These are phyloP conservation scores for Phytophthora capsici DNA, from an alignment of 352 stramenopile genomes.

Conservation along the genomic window DNA sequence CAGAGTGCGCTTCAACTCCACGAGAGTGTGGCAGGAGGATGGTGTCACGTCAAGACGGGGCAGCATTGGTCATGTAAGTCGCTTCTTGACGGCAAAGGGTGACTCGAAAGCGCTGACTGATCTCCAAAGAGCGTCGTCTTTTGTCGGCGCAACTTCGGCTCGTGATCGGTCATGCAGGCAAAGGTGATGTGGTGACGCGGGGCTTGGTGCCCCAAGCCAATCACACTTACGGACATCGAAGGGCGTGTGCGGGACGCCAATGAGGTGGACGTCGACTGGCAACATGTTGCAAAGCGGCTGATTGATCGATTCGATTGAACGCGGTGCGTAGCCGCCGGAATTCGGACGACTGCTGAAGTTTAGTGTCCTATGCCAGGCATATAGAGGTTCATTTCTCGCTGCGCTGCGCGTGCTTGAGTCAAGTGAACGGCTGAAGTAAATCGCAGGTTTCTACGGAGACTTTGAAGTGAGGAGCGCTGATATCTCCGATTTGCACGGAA, in stretches of 20 bases:
- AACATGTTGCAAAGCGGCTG: background rate
- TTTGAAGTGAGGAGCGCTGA: constrained; percentile 14
- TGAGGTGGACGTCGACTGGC: constrained; percentile 18
- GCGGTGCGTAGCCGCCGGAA: constrained; percentile 6
- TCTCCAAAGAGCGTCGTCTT: constrained; percentile 14
- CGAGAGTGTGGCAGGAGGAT: constrained; percentile 21
- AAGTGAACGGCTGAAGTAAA: constrained; percentile 6
- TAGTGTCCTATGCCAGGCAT: background rate
- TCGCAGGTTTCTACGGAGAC: background rate
- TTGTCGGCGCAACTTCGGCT: constrained; percentile 22
- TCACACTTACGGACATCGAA: constrained; percentile 17
- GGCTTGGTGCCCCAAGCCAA: constrained; percentile 25
- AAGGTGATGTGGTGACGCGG: constrained; percentile 27
- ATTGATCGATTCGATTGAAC: constrained; percentile 2
- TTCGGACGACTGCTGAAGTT: constrained; percentile 6
- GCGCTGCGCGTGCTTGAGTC: background rate
- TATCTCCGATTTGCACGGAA: constrained; percentile 16
- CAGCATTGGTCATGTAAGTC: constrained; percentile 4
- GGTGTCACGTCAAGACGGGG: constrained; percentile 24
- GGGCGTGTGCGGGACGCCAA: constrained; percentile 30
- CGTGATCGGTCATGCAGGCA: constrained; percentile 2
- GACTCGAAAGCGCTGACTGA: constrained; percentile 12
- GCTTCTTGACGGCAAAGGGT: background rate
- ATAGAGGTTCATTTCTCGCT: background rate
- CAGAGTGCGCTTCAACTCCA: constrained; percentile 10